Conservation (phyloP, 345 rosid species). For the Trapa bicornis region DNA sequence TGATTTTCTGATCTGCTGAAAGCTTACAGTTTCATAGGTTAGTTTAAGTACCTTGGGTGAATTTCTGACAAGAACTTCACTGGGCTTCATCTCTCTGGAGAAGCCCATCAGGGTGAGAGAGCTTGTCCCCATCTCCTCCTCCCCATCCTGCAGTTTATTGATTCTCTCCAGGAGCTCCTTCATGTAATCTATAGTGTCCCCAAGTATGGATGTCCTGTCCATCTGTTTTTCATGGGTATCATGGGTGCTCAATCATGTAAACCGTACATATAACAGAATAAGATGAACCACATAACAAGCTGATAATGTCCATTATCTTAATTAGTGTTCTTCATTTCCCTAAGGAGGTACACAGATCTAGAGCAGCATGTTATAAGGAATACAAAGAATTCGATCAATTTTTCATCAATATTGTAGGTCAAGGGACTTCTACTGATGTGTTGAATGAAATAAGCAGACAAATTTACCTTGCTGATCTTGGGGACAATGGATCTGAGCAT, state of each 20-base stretch:
- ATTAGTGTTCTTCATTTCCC: no score
- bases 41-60: conserved; percentile 63
- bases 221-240: conserved; percentile 14
- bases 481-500: conserved; percentile 36
- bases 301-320: no score
- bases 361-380: no score
- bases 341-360: no score
- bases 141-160: conserved; percentile 40
- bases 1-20: no score
- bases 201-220: conserved; percentile 42
- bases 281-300: not conserved
- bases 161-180: conserved; percentile 59
- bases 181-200: conserved; percentile 39
- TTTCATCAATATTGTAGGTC: no score
- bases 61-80: conserved; percentile 48
- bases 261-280: not conserved
- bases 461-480: conserved; percentile 29
- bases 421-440: no score
- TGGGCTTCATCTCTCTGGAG: conserved; percentile 41
- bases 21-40: no score
- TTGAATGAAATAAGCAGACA: no score
- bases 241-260: not conserved
- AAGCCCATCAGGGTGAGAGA: conserved; percentile 20
- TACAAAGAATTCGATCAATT: no score
- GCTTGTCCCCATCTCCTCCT: conserved; percentile 22